These are phyloP conservation scores for Phanerochaete sordida DNA, from an alignment of 768 basidiomycete genomes.

Conservation along the genomic window DNA sequence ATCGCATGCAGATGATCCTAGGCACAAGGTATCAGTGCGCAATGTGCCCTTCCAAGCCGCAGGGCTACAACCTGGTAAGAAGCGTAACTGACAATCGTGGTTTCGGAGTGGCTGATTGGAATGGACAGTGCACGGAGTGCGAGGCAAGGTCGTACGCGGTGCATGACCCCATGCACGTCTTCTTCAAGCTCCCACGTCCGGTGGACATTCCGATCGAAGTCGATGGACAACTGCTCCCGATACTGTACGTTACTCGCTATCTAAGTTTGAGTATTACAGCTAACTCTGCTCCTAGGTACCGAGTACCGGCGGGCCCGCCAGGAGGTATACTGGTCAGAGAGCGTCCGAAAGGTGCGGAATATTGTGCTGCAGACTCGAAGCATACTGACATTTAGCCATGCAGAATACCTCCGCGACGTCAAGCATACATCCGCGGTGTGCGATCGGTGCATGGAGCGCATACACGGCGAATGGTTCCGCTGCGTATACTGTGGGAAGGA, in stretches of 20 bases:
- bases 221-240: slow-evolving; percentile 60
- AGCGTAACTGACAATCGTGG: neutral
- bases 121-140: slow-evolving; percentile 69
- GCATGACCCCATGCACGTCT: slow-evolving; percentile 83
- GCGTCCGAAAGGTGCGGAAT: slow-evolving; percentile 54
- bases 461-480: slow-evolving; percentile 86
- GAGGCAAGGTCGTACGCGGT: slow-evolving; percentile 73
- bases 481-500: slow-evolving; percentile 88
- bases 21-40: slow-evolving; percentile 89
- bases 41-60: slow-evolving; percentile 75
- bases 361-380: neutral
- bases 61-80: slow-evolving; percentile 70
- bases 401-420: slow-evolving; percentile 63
- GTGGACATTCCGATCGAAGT: slow-evolving; percentile 61
- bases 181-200: slow-evolving; percentile 83
- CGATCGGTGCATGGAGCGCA: slow-evolving; percentile 80
- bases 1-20: slow-evolving; percentile 54
- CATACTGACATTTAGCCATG: neutral
- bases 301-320: slow-evolving; percentile 54
- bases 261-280: slow-evolving; percentile 7
- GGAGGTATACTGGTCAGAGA: slow-evolving; percentile 32
- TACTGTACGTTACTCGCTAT: slow-evolving; percentile 46
- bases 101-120: neutral
- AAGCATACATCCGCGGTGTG: slow-evolving; percentile 71
- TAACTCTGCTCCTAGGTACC: slow-evolving; percentile 47